Conservation (phyloP, 306 rosid genomes). For the Vigna reflexopilosa region DNA sequence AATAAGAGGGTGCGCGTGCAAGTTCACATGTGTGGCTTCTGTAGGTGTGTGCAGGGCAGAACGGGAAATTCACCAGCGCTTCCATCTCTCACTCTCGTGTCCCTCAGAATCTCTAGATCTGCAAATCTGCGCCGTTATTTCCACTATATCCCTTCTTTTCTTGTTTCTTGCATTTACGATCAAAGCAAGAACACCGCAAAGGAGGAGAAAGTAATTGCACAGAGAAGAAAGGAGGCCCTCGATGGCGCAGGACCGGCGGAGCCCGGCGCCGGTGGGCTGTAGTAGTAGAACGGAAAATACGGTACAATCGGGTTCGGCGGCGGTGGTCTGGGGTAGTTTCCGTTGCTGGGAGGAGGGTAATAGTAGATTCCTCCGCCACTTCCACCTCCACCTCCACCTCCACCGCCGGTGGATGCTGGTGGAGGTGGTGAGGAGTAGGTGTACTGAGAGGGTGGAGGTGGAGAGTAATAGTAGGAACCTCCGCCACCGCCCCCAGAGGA, state of each 20-base stretch:
- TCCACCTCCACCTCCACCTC: constrained; percentile 52
- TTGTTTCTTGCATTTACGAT: constrained; percentile 22
- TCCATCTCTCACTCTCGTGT: constrained; percentile 13
- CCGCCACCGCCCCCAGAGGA: constrained; percentile 53
- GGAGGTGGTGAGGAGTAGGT: constrained; percentile 69
- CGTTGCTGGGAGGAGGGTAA: constrained; percentile 70
- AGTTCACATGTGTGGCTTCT: background rate
- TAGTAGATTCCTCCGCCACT: constrained; percentile 49
- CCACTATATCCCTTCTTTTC: background rate
- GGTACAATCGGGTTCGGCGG: constrained; percentile 98
- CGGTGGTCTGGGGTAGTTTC: constrained; percentile 76
- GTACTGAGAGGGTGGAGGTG: constrained; percentile 74
- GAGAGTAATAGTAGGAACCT: constrained; percentile 52
- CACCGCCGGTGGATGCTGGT: constrained; percentile 61
- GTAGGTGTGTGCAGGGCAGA: constrained; percentile 30
- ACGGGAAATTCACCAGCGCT: constrained; percentile 26
- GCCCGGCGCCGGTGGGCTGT: constrained; percentile 70
- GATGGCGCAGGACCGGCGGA: constrained; percentile 41
- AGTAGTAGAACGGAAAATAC: constrained; percentile 82
- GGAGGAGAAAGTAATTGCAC: constrained; percentile 34
- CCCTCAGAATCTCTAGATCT: constrained; percentile 62
- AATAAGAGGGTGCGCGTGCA: background rate
- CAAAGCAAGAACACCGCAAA: constrained; percentile 50
- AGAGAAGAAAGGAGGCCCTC: constrained; percentile 11
- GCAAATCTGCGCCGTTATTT: constrained; percentile 65